phyloP scores from a whole-genome alignment of 139 green algal genomes.

The Picochlorum sp. region DNA sequence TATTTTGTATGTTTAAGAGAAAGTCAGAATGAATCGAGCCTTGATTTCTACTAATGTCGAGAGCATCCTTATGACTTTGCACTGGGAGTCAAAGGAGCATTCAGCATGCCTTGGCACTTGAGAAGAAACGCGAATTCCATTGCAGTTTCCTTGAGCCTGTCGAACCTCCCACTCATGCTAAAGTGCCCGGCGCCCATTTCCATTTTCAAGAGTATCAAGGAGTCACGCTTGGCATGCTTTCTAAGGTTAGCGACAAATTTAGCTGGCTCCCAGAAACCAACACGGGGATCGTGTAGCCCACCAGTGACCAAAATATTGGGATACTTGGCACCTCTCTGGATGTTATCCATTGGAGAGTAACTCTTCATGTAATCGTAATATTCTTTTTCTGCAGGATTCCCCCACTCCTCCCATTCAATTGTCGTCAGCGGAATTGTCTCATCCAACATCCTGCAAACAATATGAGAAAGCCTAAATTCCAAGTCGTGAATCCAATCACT shows the following conservation, averaged over 20 bases:
- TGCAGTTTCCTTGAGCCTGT: conserved; percentile 43
- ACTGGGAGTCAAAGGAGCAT: conserved; percentile 17
- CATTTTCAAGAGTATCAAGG: conserved; percentile 40
- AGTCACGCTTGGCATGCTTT: background rate
- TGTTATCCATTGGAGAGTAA: conserved; percentile 89
- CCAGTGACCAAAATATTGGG: conserved; percentile 75
- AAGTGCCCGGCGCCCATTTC: conserved; percentile 61
- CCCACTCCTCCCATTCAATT: conserved; percentile 30
- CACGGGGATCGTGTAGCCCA: conserved; percentile 75
- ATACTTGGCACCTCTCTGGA: conserved; percentile 45
- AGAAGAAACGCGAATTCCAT: conserved; percentile 45
- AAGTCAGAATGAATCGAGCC: too few species aligned
- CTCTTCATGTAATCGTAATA: conserved; percentile 77
- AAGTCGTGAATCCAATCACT: too few species aligned
- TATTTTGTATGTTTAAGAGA: too few species aligned
- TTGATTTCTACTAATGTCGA: too few species aligned
- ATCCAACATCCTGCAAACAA: conserved; percentile 66
- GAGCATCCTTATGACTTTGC: background rate
- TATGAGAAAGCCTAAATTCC: too few species aligned
- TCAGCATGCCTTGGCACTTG: conserved; percentile 21
- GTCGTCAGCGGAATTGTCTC: conserved; percentile 42
- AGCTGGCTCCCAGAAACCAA: conserved; percentile 41
- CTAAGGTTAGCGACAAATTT: conserved; percentile 81
- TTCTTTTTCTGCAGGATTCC: conserved; percentile 41
- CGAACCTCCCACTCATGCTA: conserved; percentile 49